phyloP scores from a whole-genome alignment of 352 stramenopile species.

The Phytophthora agathidicida region DNA sequence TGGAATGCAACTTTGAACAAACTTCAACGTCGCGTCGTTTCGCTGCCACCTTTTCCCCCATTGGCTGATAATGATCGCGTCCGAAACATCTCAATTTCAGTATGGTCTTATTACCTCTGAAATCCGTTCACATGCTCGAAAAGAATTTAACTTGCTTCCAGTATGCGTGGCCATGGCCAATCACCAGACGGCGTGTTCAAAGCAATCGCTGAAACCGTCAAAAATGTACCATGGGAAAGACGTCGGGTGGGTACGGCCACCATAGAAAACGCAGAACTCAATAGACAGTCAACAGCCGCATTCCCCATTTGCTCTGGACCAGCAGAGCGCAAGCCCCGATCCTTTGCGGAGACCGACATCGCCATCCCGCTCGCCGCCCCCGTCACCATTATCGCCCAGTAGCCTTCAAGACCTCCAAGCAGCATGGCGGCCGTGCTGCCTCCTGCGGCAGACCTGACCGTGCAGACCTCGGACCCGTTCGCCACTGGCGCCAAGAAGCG shows the following conservation, averaged over 20 bases:
- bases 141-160: conserved; percentile 13
- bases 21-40: conserved; percentile 21
- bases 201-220: conserved; percentile 21
- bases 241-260: conserved; percentile 8
- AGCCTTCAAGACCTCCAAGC: neutral
- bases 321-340: conserved; percentile 19
- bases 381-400: conserved; percentile 17
- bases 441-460: conserved; percentile 4
- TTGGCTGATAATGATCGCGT: neutral
- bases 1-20: too few species aligned
- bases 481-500: conserved; percentile 31
- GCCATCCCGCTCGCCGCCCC: conserved; percentile 3
- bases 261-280: conserved; percentile 22
- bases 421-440: conserved; percentile 38
- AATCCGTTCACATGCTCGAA: neutral
- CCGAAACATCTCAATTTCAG: conserved; percentile 1
- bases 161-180: conserved; percentile 11
- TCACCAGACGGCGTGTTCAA: conserved; percentile 14
- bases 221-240: conserved; percentile 24
- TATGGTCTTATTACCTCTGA: conserved; percentile 1
- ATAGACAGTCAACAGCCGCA: conserved; percentile 14
- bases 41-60: neutral
- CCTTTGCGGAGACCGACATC: conserved; percentile 16
- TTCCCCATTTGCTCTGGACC: conserved; percentile 14
- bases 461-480: conserved; percentile 20